Evolutionary conservation across 495 filamentous ascomycete species (phyloP).

Genomic region (Zalerion maritima): DNA sequence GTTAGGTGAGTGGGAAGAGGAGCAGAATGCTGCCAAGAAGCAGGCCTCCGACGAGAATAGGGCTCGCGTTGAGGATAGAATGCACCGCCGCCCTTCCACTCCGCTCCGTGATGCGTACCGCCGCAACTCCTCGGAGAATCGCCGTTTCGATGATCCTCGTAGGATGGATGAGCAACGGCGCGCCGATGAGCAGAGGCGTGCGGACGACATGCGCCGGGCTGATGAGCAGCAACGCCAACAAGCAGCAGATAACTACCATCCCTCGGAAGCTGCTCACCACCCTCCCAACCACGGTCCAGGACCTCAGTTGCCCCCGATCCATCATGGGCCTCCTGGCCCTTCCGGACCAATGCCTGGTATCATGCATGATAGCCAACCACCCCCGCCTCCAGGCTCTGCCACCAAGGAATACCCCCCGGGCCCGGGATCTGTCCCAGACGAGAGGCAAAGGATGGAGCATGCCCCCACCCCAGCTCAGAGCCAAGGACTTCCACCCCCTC

Average conservation of each 20-base stretch:
- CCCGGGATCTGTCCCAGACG: no score
- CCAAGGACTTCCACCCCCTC: slow-evolving; percentile 26
- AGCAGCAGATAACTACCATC: slow-evolving; percentile 65
- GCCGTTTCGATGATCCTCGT: slow-evolving; percentile 33
- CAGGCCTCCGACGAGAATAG: slow-evolving; percentile 75
- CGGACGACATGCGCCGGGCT: slow-evolving; percentile 26
- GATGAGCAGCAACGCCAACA: slow-evolving; percentile 61
- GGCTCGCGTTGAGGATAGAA: slow-evolving; percentile 70
- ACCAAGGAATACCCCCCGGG: slow-evolving; percentile 45
- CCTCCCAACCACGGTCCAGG: slow-evolving; percentile 52
- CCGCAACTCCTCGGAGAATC: slow-evolving; percentile 66
- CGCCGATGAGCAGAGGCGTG: slow-evolving; percentile 28
- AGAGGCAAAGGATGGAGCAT: slow-evolving; percentile 32
- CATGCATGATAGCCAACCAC: slow-evolving; percentile 32
- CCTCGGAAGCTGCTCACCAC: slow-evolving; percentile 83
- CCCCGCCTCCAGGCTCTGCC: slow-evolving; percentile 36
- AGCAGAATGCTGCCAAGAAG: slow-evolving; percentile 65
- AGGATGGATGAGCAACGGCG: slow-evolving; percentile 37
- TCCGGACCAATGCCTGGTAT: slow-evolving; percentile 41
- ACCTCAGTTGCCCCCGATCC: slow-evolving; percentile 53
- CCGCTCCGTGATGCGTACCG: slow-evolving; percentile 55
- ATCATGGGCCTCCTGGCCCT: slow-evolving; percentile 40
- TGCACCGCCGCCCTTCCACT: slow-evolving; percentile 56
- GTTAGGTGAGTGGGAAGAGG: slow-evolving; percentile 81
- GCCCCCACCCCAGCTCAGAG: slow-evolving; percentile 29